phyloP scores from a whole-genome alignment of 1,139 yeast genomes.

The Lodderomyces margitis region DNA sequence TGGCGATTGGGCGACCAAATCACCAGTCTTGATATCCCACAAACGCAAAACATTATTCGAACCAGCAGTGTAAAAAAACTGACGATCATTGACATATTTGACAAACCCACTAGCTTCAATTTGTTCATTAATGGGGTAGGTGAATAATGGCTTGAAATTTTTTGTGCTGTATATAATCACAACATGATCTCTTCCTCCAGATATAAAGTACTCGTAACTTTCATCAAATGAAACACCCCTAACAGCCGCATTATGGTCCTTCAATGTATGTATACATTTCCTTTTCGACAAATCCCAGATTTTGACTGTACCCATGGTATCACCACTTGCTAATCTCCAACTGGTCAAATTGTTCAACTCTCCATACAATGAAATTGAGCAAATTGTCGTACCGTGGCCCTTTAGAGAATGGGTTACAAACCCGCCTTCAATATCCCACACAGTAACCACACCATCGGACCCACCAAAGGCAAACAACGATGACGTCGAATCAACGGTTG shows the following conservation, averaged over 20 bases:
- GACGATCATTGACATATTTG: slow-evolving; percentile 21
- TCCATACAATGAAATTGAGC: slow-evolving; percentile 74
- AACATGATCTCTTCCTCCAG: slow-evolving; percentile 90
- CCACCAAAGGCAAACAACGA: slow-evolving; percentile 91
- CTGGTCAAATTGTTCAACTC: slow-evolving; percentile 56
- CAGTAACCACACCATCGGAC: slow-evolving; percentile 88
- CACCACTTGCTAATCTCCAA: slow-evolving; percentile 87
- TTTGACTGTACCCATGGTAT: slow-evolving; percentile 80
- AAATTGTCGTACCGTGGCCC: slow-evolving; percentile 93
- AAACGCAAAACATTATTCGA: slow-evolving; percentile 64
- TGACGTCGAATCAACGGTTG: slow-evolving; percentile 76
- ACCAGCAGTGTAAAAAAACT: slow-evolving; percentile 74
- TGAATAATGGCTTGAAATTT: slow-evolving; percentile 55
- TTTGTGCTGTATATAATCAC: slow-evolving; percentile 60
- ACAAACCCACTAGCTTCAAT: slow-evolving; percentile 81
- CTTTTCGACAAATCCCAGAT: slow-evolving; percentile 90
- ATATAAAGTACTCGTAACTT: slow-evolving; percentile 56
- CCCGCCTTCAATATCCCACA: slow-evolving; percentile 90
- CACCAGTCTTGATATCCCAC: slow-evolving; percentile 49
- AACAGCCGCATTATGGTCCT: slow-evolving; percentile 82
- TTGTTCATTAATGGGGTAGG: slow-evolving; percentile 72
- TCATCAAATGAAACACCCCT: slow-evolving; percentile 73
- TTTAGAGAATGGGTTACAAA: slow-evolving; percentile 84
- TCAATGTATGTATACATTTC: slow-evolving; percentile 58
- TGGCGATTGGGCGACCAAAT: slow-evolving; percentile 44